Conservation (phyloP, 108 stramenopile genomes). For the Thalassiosira profunda region DNA sequence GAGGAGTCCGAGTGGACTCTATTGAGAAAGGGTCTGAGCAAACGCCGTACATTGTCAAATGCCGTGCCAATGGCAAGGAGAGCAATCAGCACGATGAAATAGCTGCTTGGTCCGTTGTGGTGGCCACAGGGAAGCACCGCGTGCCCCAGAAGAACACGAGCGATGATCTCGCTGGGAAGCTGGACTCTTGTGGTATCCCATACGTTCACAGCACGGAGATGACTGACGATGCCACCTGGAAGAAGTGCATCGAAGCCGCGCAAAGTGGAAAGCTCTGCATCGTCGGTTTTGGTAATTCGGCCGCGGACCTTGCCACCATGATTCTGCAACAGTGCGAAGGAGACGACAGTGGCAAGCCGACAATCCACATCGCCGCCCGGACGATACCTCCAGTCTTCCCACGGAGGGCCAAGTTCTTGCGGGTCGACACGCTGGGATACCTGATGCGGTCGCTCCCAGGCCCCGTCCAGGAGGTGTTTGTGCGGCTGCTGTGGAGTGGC, state of each 20-base stretch:
- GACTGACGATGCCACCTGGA: conserved; percentile 21
- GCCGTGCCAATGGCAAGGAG: background rate
- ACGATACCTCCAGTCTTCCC: conserved; percentile 62
- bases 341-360: background rate
- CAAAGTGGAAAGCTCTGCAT: conserved; percentile 36
- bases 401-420: conserved; percentile 22
- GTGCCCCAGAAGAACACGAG: conserved; percentile 30
- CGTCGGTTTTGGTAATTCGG: conserved; percentile 57
- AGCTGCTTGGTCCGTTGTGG: conserved; percentile 40
- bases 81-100: conserved; percentile 2
- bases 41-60: conserved; percentile 37
- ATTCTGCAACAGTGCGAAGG: conserved; percentile 33
- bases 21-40: conserved; percentile 28
- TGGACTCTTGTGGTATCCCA: conserved; percentile 19
- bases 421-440: conserved; percentile 54
- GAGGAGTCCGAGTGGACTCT: conserved; percentile 45
- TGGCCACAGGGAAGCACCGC: conserved; percentile 60
- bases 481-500: conserved; percentile 31
- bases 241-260: conserved; percentile 32
- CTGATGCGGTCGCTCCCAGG: conserved; percentile 28
- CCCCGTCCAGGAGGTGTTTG: conserved; percentile 39
- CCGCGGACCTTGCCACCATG: conserved; percentile 39
- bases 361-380: conserved; percentile 54
- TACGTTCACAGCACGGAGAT: conserved; percentile 43
- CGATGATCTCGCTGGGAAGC: conserved; percentile 35